Evolutionary conservation across 768 basidiomycete species (phyloP).

Genomic region (Suillus cothurnatus): DNA sequence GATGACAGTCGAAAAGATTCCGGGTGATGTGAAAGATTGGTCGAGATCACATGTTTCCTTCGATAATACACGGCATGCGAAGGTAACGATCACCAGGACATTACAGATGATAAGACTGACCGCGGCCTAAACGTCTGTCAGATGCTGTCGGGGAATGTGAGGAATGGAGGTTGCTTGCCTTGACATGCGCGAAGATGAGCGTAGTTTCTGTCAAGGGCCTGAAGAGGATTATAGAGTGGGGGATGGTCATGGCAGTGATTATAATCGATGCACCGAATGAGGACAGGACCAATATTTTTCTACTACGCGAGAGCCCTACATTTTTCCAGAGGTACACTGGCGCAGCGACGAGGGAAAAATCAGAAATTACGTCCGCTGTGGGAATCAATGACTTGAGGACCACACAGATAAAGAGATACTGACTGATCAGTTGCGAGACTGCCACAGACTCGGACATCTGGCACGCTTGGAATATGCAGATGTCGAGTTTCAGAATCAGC

Average conservation of each 20-base stretch:
- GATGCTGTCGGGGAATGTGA: neutral
- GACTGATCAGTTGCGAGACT: conserved; percentile 23
- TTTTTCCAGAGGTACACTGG: conserved; percentile 17
- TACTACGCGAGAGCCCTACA: conserved; percentile 18
- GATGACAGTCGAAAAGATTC: neutral
- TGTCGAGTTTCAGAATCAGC: conserved; percentile 13
- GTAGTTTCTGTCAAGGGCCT: conserved; percentile 8
- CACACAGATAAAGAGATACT: conserved; percentile 11
- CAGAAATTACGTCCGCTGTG: neutral
- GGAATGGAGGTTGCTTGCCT: conserved; percentile 7
- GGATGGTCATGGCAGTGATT: conserved; percentile 23
- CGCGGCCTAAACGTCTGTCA: conserved; percentile 17
- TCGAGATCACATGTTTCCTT: conserved; percentile 14
- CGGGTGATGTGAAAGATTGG: neutral
- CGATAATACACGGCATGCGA: conserved; percentile 19
- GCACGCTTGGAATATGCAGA: conserved; percentile 16
- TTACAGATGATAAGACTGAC: conserved; percentile 30
- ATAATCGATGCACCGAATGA: conserved; percentile 25
- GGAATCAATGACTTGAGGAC: neutral
- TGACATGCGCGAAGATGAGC: conserved; percentile 26
- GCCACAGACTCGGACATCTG: conserved; percentile 9
- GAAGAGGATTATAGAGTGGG: conserved; percentile 15
- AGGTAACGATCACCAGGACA: conserved; percentile 30
- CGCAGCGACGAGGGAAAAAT: neutral
- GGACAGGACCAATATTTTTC: conserved; percentile 21